These are phyloP conservation scores for Mucor racemosus DNA, from an alignment of 371 early-diverging fungal genomes.

Conservation along the genomic window DNA sequence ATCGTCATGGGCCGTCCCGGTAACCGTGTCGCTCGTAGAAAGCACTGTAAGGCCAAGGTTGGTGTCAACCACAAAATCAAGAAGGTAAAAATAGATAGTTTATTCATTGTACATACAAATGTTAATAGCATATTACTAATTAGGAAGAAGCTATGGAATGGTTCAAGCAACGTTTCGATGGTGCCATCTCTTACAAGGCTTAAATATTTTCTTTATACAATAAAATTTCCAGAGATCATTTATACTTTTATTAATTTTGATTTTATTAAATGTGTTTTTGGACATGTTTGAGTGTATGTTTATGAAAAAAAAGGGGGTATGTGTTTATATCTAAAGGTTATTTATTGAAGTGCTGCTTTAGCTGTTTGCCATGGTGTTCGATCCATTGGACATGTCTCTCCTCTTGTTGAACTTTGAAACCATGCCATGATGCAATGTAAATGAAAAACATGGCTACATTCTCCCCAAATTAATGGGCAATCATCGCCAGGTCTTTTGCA, in stretches of 20 bases:
- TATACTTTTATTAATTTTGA: background rate
- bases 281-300: background rate
- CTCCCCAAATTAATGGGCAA: conserved; percentile 86
- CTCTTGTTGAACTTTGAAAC: conserved; percentile 69
- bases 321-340: background rate
- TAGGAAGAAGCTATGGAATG: conserved; percentile 79
- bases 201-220: conserved; percentile 17
- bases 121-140: conserved; percentile 13
- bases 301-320: background rate
- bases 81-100: conserved; percentile 50
- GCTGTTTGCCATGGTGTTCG: conserved; percentile 73
- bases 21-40: conserved; percentile 95
- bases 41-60: conserved; percentile 86
- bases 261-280: background rate
- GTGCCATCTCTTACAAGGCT: conserved; percentile 80
- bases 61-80: conserved; percentile 94
- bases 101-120: conserved; percentile 29
- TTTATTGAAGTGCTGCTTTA: conserved; percentile 4
- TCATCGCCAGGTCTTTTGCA: conserved; percentile 90
- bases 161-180: conserved; percentile 92
- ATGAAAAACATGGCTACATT: conserved; percentile 89
- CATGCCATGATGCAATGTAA: conserved; percentile 89
- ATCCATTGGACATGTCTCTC: conserved; percentile 86
- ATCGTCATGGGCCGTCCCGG: conserved; percentile 99
- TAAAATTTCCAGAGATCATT: conserved; percentile 11